Conservation (phyloP, 2,329 filamentous ascomycete species). For the Fusarium fracticaudum region DNA sequence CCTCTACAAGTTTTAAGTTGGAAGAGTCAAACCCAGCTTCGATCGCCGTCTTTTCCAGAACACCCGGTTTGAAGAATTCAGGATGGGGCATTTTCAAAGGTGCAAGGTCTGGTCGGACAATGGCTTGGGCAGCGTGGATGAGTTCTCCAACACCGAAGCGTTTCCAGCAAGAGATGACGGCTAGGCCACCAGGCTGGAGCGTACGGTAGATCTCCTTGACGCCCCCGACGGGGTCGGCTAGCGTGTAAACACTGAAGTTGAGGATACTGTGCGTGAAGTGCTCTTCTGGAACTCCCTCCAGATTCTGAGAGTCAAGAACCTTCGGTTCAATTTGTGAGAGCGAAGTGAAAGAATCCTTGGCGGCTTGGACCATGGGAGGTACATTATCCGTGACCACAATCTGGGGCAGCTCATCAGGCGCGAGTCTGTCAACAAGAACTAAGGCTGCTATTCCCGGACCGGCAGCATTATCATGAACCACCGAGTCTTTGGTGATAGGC, state of each 20-base stretch:
- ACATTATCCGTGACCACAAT: constrained; percentile 35
- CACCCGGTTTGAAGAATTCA: constrained; percentile 39
- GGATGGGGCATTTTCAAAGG: constrained; percentile 39
- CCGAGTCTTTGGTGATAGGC: constrained; percentile 37
- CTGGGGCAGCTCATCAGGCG: background rate
- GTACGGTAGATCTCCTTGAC: constrained; percentile 45
- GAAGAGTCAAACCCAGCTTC: constrained; percentile 39
- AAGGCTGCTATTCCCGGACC: constrained; percentile 46
- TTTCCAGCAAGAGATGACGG: constrained; percentile 38
- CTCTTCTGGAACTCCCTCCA: constrained; percentile 28
- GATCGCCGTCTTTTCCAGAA: constrained; percentile 25
- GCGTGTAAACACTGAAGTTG: constrained; percentile 47
- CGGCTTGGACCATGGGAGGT: constrained; percentile 27
- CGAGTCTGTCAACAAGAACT: constrained; percentile 30
- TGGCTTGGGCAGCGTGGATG: constrained; percentile 43
- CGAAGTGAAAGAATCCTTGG: constrained; percentile 18
- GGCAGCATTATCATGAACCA: constrained; percentile 47
- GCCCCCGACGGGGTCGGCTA: constrained; percentile 35
- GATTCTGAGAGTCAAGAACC: constrained; percentile 33
- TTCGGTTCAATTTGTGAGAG: constrained; percentile 11
- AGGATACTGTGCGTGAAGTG: constrained; percentile 42
- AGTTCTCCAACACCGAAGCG: constrained; percentile 39
- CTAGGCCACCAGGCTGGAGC: constrained; percentile 41
- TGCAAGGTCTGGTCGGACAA: constrained; percentile 42
- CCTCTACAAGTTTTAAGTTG: constrained; percentile 12